Evolutionary conservation across 768 basidiomycete genomes (phyloP).

Genomic region (Crepidotus variabilis): DNA sequence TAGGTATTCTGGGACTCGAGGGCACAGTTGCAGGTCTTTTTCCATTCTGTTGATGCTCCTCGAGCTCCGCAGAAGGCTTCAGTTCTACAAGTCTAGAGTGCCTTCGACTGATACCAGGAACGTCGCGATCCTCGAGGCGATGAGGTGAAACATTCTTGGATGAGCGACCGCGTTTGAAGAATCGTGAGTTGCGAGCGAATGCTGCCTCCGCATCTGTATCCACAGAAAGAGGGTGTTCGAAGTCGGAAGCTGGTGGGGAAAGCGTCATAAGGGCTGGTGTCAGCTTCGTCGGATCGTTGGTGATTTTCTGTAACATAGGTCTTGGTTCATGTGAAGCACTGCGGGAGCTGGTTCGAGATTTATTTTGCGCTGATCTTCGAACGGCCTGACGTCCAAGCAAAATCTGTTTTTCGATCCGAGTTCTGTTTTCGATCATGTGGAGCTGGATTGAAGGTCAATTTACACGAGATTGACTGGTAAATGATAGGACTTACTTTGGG

Average conservation of each 20-base stretch:
- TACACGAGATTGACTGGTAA: neutral
- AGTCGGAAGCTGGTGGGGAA: constrained; percentile 33
- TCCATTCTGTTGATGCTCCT: constrained; percentile 3
- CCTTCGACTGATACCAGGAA: constrained; percentile 34
- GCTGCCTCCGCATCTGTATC: constrained; percentile 81
- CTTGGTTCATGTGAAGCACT: constrained; percentile 16
- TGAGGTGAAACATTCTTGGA: constrained; percentile 27
- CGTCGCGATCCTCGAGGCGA: constrained; percentile 26
- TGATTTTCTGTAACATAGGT: constrained; percentile 17
- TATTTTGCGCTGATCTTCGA: constrained; percentile 47
- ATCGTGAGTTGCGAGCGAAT: constrained; percentile 53
- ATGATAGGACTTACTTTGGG: constrained; percentile 63
- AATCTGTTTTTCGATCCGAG: constrained; percentile 80
- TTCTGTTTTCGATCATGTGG: constrained; percentile 93
- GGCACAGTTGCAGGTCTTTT: constrained; percentile 6
- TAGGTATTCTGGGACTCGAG: neutral
- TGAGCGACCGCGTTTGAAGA: constrained; percentile 47
- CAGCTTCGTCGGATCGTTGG: constrained; percentile 8
- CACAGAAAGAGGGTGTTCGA: constrained; percentile 59
- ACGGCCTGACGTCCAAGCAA: constrained; percentile 72
- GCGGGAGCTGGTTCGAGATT: constrained; percentile 14
- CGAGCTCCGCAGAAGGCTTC: constrained; percentile 14
- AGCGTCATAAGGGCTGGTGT: constrained; percentile 14
- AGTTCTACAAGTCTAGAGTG: constrained; percentile 45
- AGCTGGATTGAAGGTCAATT: constrained; percentile 41